Conservation (phyloP, 371 early-diverging fungal genomes). For the Syncephalastrum contaminatum region DNA sequence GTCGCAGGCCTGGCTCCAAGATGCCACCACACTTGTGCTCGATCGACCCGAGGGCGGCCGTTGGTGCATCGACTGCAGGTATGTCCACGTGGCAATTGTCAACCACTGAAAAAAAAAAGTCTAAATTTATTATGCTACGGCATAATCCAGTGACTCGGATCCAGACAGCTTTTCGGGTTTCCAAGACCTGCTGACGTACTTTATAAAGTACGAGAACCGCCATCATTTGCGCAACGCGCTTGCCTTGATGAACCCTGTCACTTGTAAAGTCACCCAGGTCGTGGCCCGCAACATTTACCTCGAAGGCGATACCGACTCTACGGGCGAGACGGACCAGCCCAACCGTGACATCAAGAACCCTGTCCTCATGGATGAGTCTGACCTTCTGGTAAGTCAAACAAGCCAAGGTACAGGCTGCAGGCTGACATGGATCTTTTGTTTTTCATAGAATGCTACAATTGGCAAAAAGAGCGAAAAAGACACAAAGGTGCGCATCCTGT, state of each 20-base stretch:
- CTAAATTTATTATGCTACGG: neutral
- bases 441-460: no score
- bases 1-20: conserved; percentile 39
- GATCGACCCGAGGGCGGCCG: conserved; percentile 27
- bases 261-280: conserved; percentile 37
- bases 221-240: conserved; percentile 38
- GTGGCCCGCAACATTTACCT: conserved; percentile 31
- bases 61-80: conserved; percentile 36
- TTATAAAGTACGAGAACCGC: conserved; percentile 38
- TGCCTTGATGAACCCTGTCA: conserved; percentile 32
- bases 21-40: conserved; percentile 23
- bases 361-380: conserved; percentile 12
- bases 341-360: conserved; percentile 3
- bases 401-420: no score
- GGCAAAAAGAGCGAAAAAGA: neutral
- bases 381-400: neutral
- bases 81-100: neutral
- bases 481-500: conserved; percentile 24
- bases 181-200: conserved; percentile 35
- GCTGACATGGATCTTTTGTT: conserved; percentile 1
- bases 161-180: conserved; percentile 19
- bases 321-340: conserved; percentile 3
- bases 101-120: neutral
- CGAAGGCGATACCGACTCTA: conserved; percentile 2
- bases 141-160: conserved; percentile 14